Evolutionary conservation across 1,284 basidiomycete genomes (phyloP).

Genomic region (Trichosporon inkin): DNA sequence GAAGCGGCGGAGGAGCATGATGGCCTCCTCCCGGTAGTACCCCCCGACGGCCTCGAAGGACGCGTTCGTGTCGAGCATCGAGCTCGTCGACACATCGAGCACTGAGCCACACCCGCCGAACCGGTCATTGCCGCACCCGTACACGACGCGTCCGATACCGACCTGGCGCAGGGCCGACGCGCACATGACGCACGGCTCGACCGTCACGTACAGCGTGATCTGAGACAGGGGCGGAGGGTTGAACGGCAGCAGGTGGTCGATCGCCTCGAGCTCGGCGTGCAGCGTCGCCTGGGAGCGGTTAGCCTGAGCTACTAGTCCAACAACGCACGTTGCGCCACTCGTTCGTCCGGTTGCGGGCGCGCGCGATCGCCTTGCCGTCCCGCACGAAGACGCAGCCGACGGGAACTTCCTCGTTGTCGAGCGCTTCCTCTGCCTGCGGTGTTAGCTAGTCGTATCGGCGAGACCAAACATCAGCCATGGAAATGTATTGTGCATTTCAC

Average conservation of each 20-base stretch:
- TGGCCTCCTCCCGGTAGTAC: slow-evolving; percentile 85
- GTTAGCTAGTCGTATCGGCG: neutral
- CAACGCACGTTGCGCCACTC: slow-evolving; percentile 78
- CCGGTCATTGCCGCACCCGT: slow-evolving; percentile 91
- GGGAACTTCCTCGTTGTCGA: slow-evolving; percentile 82
- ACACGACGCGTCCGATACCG: slow-evolving; percentile 85
- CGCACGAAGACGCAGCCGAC: slow-evolving; percentile 96
- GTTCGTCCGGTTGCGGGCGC: slow-evolving; percentile 89
- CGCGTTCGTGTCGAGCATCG: slow-evolving; percentile 65
- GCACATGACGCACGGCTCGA: slow-evolving; percentile 99
- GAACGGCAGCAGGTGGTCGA: slow-evolving; percentile 77
- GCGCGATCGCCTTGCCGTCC: slow-evolving; percentile 68
- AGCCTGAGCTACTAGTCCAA: no score
- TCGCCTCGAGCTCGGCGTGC: slow-evolving; percentile 96
- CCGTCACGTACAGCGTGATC: slow-evolving; percentile 93
- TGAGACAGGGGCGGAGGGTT: slow-evolving; percentile 61
- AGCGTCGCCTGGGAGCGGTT: slow-evolving; percentile 69
- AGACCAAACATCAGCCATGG: no score
- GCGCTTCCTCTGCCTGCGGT: slow-evolving; percentile 63
- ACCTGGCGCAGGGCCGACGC: slow-evolving; percentile 89
- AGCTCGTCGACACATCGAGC: slow-evolving; percentile 67
- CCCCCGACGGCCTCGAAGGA: slow-evolving; percentile 75
- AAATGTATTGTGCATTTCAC: no score
- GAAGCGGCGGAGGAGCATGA: slow-evolving; percentile 88
- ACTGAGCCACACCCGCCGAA: slow-evolving; percentile 98